Conservation (phyloP, 2,329 filamentous ascomycete species). For the Fusarium sp. region DNA sequence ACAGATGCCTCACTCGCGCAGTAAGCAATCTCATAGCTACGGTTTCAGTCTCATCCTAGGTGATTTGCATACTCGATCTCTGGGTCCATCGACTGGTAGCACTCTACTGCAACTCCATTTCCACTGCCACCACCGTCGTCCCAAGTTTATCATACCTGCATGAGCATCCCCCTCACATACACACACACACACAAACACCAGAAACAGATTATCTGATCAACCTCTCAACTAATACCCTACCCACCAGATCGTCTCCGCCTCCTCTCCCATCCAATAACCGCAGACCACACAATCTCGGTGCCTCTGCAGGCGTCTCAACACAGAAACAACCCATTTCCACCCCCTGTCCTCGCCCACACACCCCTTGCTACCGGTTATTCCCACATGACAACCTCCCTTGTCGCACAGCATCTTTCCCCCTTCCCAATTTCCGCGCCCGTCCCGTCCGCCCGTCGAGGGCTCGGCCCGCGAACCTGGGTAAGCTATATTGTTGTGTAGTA, state of each 20-base stretch:
- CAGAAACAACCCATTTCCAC: slow-evolving; percentile 20
- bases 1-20: neutral
- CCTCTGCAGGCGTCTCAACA: slow-evolving; percentile 26
- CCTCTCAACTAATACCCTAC: neutral
- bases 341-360: slow-evolving; percentile 13
- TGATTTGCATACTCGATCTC: neutral
- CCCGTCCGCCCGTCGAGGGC: slow-evolving; percentile 18
- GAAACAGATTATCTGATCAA: slow-evolving; percentile 7
- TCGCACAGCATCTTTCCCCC: slow-evolving; percentile 8
- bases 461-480: slow-evolving; percentile 26
- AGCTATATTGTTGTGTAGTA: neutral
- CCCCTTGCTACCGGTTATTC: slow-evolving; percentile 20
- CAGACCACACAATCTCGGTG: slow-evolving; percentile 2
- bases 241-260: slow-evolving; percentile 8
- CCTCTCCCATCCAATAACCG: slow-evolving; percentile 2
- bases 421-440: slow-evolving; percentile 1
- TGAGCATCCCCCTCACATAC: neutral
- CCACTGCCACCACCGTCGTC: neutral
- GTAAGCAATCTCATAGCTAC: neutral
- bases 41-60: neutral
- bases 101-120: neutral
- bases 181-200: neutral
- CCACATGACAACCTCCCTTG: slow-evolving; percentile 27
- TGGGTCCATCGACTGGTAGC: neutral
- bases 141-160: slow-evolving; percentile 9